Percentiles rank a stretch among this genome's conserved stretches.
phyloP scores from a whole-genome alignment of 1,139 yeast species.

The Saccharomyces hybrid region DNA sequence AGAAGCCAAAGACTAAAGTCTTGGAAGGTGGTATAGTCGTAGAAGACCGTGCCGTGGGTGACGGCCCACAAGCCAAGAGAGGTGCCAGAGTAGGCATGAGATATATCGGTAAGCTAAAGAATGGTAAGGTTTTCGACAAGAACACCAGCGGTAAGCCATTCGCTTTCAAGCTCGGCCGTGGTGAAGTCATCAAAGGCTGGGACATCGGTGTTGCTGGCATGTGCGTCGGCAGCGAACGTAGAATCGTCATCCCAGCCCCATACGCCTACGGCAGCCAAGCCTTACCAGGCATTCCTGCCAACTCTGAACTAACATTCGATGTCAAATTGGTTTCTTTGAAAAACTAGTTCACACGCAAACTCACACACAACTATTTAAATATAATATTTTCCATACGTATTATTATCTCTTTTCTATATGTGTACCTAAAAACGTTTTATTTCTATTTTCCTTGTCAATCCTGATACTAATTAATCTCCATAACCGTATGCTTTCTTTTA shows the following conservation, averaged over 20 bases:
- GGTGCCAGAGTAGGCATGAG: constrained; percentile 93
- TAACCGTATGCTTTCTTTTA: background rate
- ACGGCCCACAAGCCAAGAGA: constrained; percentile 79
- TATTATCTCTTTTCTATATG: background rate
- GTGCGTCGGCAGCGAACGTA: constrained; percentile 98
- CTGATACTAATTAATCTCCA: no score
- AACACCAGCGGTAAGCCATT: constrained; percentile 97
- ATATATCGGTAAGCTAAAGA: constrained; percentile 93
- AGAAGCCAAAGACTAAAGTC: constrained; percentile 51
- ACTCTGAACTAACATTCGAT: constrained; percentile 91
- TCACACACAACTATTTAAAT: background rate
- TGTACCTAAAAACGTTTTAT: background rate
- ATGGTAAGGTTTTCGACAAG: constrained; percentile 94
- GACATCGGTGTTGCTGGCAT: constrained; percentile 97
- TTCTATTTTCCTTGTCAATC: background rate
- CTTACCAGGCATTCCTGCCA: constrained; percentile 94
- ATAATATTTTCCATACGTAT: background rate
- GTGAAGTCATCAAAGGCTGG: constrained; percentile 98
- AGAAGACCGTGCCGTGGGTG: constrained; percentile 87
- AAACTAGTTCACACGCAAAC: constrained; percentile 16
- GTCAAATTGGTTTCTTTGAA: constrained; percentile 87
- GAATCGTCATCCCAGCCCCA: constrained; percentile 90
- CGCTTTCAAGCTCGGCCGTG: constrained; percentile 82
- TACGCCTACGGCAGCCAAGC: constrained; percentile 94
- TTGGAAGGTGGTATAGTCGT: constrained; percentile 87